Percentiles rank a stretch among this genome's conserved stretches.
phyloP scores from a whole-genome alignment of 331 rosid species.

The Erythrophleum ivorense region DNA sequence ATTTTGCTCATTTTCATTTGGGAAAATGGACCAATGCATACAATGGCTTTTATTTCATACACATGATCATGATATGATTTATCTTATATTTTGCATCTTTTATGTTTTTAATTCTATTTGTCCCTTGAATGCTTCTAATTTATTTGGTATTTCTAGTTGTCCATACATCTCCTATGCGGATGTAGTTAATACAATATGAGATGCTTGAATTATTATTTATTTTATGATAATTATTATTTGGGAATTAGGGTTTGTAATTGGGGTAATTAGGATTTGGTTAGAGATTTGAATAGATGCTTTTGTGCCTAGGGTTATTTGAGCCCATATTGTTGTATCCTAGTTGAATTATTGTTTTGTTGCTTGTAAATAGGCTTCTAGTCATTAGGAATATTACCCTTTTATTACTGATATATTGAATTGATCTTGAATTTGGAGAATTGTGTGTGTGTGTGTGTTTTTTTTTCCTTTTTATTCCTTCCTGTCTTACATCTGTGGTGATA shows the following conservation, averaged over 20 bases:
- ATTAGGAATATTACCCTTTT: not conserved
- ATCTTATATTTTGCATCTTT: slow-evolving; percentile 24
- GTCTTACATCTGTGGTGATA: not conserved
- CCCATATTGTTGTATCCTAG: no score
- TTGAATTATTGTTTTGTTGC: not conserved
- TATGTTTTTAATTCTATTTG: slow-evolving; percentile 12
- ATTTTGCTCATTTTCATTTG: not conserved
- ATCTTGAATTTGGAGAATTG: not conserved
- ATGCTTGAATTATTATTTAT: not conserved
- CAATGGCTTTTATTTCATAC: slow-evolving; percentile 29
- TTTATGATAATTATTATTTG: not conserved
- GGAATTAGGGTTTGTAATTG: not conserved
- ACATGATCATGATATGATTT: slow-evolving; percentile 24
- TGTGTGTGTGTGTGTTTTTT: not conserved
- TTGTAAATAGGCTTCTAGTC: not conserved
- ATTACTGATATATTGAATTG: not conserved
- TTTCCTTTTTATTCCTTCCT: not conserved
- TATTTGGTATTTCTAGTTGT: slow-evolving; percentile 16
- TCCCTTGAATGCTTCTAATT: slow-evolving; percentile 21
- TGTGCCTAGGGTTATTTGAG: not conserved
- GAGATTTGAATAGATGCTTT: not conserved
- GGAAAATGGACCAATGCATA: slow-evolving; percentile 24
- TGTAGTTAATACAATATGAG: slow-evolving; percentile 10
- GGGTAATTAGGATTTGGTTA: not conserved
- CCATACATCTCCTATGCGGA: not conserved